A percentile compares a stretch with the other conserved stretches of the same genome.
These are phyloP conservation scores for Davidsoniella australis DNA, from an alignment of 2,329 filamentous ascomycete species.

Conservation along the genomic window DNA sequence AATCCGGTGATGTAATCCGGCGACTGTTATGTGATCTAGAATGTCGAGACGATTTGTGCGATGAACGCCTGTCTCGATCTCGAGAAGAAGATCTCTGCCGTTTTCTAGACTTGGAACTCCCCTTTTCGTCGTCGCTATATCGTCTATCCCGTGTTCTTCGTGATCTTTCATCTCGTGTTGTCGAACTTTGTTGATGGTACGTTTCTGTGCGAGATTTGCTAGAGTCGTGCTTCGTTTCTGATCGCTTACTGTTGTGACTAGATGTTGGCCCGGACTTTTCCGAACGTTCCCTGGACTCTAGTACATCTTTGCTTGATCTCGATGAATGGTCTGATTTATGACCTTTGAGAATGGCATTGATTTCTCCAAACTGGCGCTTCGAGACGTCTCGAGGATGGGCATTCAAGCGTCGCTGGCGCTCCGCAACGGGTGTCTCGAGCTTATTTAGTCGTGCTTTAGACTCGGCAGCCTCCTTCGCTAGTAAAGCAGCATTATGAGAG, in stretches of 20 bases:
- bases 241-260: no score
- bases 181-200: no score
- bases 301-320: no score
- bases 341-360: conserved; percentile 36
- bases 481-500: conserved; percentile 71
- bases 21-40: background rate
- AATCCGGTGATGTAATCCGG: background rate
- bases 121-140: background rate
- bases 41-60: no score
- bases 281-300: no score
- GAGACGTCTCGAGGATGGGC: conserved; percentile 16
- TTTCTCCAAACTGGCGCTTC: conserved; percentile 41
- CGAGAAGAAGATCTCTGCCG: background rate
- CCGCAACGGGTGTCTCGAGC: conserved; percentile 33
- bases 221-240: no score
- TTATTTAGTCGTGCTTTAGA: conserved; percentile 51
- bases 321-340: conserved; percentile 7
- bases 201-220: no score
- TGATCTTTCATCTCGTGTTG: background rate
- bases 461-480: conserved; percentile 71
- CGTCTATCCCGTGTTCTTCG: background rate
- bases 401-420: conserved; percentile 24
- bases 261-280: no score
- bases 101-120: background rate
- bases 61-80: no score